Evolutionary conservation across 2,329 filamentous ascomycete species (phyloP), one percentile per base, ranked within the genome.

Genomic region (Aspergillus alliaceus): DNA sequence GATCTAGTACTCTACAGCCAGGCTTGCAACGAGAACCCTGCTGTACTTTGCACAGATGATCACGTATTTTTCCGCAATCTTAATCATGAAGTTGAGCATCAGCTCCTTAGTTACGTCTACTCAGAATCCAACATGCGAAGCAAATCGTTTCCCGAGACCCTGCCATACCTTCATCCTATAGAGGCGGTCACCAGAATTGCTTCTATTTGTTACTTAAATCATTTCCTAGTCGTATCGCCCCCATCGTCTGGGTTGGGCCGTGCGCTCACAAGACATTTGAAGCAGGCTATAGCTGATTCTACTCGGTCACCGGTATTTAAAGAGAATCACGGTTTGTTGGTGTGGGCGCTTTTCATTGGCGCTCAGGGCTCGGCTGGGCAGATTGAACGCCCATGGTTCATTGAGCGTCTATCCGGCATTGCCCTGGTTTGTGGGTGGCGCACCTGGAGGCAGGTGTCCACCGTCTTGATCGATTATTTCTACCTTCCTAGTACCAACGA

Each of bases 91-190:
- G 58, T 70, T 20, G 74, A 77, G 58, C 70, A 75, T 53, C 72
- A 73, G 56, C 66, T 76, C 18, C 61, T 76, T 6, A 73, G 70
- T 29, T 76, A 77, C 56, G 66, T 73, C 22, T 74, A 72, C 48
- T 31, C 56, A 15, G 57, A 60, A 22, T 31, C 46, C 6, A 27
- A 37, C 14, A 52, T 14, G 46, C 34, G 25, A 31, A 15, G 15
- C 18, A 12, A 12, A 15, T 35, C 52, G 25, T 20, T 34, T 11
- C 46, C 52, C 6, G 44, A 56, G n/a, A n/a, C 53, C 8, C 18
- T 14, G 14, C 34, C 61, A 14, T 54, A 59, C 11, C 48, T 67
- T 18, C 59, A 69, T 56, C 67, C 69, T 3, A 54, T 72, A 29
- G 72, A 74, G 57, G 60, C 64, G 8, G 62, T 72, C 49, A 65